phyloP scores from a whole-genome alignment of 2,329 filamentous ascomycete species.

The Colletotrichum musicola region DNA sequence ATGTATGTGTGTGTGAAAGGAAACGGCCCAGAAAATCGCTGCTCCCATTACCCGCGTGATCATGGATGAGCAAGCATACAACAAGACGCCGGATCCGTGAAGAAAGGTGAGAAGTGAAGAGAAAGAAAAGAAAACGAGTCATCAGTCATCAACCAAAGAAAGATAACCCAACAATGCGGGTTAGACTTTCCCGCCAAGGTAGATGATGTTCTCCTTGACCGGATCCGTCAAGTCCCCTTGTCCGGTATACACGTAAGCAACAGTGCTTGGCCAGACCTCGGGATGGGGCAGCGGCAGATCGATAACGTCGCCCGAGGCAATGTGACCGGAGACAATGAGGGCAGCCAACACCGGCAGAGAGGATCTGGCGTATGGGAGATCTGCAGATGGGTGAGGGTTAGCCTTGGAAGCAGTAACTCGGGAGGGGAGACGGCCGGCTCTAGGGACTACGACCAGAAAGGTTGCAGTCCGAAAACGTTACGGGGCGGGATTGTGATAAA shows the following conservation, averaged over 20 bases:
- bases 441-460: constrained; percentile 21
- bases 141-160: constrained; percentile 25
- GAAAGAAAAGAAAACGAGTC: constrained; percentile 14
- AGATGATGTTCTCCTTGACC: constrained; percentile 65
- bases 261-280: constrained; percentile 66
- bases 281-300: constrained; percentile 71
- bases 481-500: constrained; percentile 23
- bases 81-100: constrained; percentile 16
- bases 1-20: background rate
- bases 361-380: constrained; percentile 60
- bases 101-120: constrained; percentile 1
- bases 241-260: constrained; percentile 68
- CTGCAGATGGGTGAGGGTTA: constrained; percentile 47
- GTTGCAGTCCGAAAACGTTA: constrained; percentile 31
- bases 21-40: constrained; percentile 14
- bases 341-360: constrained; percentile 67
- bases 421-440: constrained; percentile 6
- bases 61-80: constrained; percentile 14
- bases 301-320: constrained; percentile 65
- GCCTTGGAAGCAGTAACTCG: constrained; percentile 4
- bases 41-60: constrained; percentile 11
- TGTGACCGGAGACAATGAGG: constrained; percentile 66
- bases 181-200: constrained; percentile 65
- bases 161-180: constrained; percentile 31
- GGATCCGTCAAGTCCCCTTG: constrained; percentile 58